Conservation (phyloP, 306 rosid genomes). For the Casuarina equisetifolia region DNA sequence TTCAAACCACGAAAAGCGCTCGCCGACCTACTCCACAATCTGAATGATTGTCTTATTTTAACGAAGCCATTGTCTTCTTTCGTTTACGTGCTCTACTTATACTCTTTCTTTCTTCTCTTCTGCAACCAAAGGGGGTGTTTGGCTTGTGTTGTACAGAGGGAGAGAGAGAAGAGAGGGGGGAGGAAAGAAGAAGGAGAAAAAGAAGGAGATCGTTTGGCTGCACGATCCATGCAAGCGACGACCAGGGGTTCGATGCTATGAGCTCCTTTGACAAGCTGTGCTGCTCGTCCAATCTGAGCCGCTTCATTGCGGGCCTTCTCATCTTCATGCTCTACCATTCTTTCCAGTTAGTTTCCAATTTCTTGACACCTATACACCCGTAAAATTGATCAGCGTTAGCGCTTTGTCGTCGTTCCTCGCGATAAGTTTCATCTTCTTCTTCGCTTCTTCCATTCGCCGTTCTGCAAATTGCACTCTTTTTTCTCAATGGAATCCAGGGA, state of each 20-base stretch:
- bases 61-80: too few species aligned
- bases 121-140: too few species aligned
- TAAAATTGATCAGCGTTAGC: neutral
- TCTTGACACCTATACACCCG: slow-evolving; percentile 59
- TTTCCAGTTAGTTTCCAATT: slow-evolving; percentile 51
- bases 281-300: slow-evolving; percentile 52
- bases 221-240: slow-evolving; percentile 38
- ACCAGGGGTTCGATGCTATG: slow-evolving; percentile 37
- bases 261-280: slow-evolving; percentile 43
- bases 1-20: too few species aligned
- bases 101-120: too few species aligned
- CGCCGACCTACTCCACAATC: too few species aligned
- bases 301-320: slow-evolving; percentile 61
- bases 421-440: neutral
- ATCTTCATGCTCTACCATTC: slow-evolving; percentile 53
- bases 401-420: neutral
- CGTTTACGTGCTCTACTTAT: too few species aligned
- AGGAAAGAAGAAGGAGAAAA: neutral
- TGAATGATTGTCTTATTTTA: too few species aligned
- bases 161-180: neutral
- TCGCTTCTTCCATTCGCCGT: neutral
- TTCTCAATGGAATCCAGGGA: slow-evolving; percentile 44
- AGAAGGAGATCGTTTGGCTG: neutral
- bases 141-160: neutral
- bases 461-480: neutral